These are phyloP conservation scores for Coccomyxa subellipsoidea DNA, from an alignment of 163 green algal genomes.

Conservation along the genomic window DNA sequence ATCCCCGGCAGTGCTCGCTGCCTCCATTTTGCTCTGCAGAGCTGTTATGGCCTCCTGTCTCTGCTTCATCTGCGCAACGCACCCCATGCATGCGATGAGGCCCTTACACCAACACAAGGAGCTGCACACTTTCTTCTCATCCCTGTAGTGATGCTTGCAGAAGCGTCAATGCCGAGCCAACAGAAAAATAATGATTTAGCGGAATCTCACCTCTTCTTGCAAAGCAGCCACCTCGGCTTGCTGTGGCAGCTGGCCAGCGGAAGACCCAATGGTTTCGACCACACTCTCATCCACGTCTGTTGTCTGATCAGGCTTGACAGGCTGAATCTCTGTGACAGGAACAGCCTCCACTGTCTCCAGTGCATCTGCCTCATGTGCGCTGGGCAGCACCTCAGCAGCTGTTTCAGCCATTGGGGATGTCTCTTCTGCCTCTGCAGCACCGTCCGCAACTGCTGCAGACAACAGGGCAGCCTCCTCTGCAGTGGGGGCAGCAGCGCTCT, in stretches of 20 bases:
- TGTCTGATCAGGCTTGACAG: too few relatives aligned
- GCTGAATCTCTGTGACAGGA: background rate
- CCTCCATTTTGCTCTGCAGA: background rate
- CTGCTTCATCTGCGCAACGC: background rate
- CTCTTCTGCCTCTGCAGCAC: too few relatives aligned
- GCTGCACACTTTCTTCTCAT: background rate
- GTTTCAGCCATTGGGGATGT: background rate
- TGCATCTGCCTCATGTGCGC: background rate
- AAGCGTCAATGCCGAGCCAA: too few relatives aligned
- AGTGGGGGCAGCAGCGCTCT: background rate
- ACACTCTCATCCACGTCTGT: background rate
- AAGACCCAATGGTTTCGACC: background rate
- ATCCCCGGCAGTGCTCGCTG: background rate
- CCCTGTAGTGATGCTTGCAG: too few relatives aligned
- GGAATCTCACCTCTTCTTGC: background rate
- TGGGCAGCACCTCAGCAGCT: background rate
- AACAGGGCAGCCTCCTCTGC: background rate
- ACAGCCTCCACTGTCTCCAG: background rate
- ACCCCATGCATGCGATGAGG: too few relatives aligned
- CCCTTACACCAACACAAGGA: background rate
- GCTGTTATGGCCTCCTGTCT: background rate
- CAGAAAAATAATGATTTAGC: too few relatives aligned
- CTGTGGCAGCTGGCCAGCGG: background rate
- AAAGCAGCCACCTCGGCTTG: background rate
- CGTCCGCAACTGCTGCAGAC: too few relatives aligned